Conservation (phyloP, 805 yeast species). For the Dipodascopsis uninucleata region DNA sequence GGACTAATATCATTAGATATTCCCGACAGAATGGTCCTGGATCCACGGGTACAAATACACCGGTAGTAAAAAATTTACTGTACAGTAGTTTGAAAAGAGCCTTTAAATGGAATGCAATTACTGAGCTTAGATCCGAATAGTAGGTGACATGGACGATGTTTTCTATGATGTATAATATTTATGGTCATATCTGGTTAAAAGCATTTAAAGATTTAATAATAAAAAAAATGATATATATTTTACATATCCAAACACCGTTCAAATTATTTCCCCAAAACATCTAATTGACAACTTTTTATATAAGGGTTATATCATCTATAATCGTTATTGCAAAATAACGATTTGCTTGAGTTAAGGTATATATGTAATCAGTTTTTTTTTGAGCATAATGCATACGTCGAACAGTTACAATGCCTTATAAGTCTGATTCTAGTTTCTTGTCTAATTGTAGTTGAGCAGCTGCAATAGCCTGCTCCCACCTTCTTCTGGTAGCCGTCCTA, state of each 20-base stretch:
- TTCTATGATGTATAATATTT: too few species aligned
- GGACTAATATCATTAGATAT: constrained; percentile 20
- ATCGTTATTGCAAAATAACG: too few species aligned
- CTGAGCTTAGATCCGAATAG: neutral
- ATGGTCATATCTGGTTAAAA: too few species aligned
- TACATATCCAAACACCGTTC: constrained; percentile 2
- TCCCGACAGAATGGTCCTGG: constrained; percentile 25
- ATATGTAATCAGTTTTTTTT: neutral
- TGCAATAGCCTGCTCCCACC: constrained; percentile 24
- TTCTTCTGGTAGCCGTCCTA: constrained; percentile 17
- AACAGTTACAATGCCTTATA: too few species aligned
- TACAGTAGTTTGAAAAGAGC: neutral
- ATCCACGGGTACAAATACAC: constrained; percentile 24
- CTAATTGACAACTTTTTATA: too few species aligned
- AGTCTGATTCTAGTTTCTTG: neutral
- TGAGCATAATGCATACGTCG: too few species aligned
- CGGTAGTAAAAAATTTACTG: constrained; percentile 5
- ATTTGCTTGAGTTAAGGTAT: neutral
- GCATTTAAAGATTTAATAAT: too few species aligned
- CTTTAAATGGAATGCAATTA: constrained; percentile 1
- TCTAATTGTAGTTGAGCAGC: constrained; percentile 2
- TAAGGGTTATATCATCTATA: too few species aligned
- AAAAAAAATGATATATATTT: neutral
- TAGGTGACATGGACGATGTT: too few species aligned
- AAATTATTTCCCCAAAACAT: too few species aligned